These are phyloP conservation scores for Ascochyta fabae DNA, from an alignment of 2,329 filamentous ascomycete genomes.

Conservation along the genomic window DNA sequence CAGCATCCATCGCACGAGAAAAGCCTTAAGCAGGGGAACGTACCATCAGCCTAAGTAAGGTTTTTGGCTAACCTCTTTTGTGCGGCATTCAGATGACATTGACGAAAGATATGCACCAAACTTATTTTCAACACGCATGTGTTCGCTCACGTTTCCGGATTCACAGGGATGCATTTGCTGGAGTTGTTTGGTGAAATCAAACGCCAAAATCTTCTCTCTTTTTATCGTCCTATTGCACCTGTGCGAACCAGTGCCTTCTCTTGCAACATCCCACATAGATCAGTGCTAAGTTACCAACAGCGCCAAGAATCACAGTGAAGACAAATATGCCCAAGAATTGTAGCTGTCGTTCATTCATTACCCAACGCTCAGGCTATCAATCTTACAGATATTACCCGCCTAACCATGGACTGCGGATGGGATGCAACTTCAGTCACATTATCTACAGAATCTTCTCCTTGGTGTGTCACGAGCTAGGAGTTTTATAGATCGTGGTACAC, in stretches of 20 bases:
- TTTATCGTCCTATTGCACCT: too few species aligned
- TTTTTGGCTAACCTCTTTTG: neutral
- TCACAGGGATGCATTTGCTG: too few species aligned
- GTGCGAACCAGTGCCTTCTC: too few species aligned
- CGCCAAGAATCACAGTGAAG: too few species aligned
- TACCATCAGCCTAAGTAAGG: neutral
- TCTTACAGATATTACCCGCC: neutral
- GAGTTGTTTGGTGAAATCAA: too few species aligned
- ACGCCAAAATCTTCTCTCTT: too few species aligned
- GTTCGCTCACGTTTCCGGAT: neutral
- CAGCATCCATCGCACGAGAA: neutral
- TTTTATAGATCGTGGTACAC: neutral
- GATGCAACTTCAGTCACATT: neutral
- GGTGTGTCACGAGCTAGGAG: neutral
- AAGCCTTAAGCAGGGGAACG: neutral
- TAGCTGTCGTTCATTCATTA: too few species aligned
- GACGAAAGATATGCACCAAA: neutral
- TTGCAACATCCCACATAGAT: too few species aligned
- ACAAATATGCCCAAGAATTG: too few species aligned
- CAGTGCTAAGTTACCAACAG: too few species aligned
- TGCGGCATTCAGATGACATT: neutral
- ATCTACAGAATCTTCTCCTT: too few species aligned
- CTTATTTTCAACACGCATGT: neutral
- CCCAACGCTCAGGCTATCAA: neutral
- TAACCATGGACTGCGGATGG: neutral